Evolutionary conservation across 1,284 basidiomycete species (phyloP), one percentile per base, ranked within the genome.

Genomic region (Melampsora larici-populina): DNA sequence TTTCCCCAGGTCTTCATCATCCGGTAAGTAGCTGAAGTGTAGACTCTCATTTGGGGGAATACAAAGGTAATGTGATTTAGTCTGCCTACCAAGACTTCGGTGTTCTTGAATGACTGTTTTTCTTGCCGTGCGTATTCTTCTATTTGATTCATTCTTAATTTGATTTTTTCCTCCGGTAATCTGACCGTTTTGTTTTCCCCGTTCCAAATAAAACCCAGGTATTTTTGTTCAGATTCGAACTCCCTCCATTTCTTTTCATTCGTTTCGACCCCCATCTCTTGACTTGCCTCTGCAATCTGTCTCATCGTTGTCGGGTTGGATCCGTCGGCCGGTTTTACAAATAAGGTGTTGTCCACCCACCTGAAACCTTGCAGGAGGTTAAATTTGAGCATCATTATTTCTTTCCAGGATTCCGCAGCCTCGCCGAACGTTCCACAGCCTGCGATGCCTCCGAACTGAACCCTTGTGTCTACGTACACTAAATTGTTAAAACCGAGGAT

Each of bases 261-360:
- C 4, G 64, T 66, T 31, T 66, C 33, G 8, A 66, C 64, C 29
- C 64, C 64, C 9, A 66, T 21, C 29, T 66, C 8, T 31, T 5
- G 17, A 18, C 29, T 33, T 31, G 18, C 9, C 21, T 29, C 64
- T 31, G 33, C 29, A 11, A 66, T 29, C 9, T 66, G 6, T 31
- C 21, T 40, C 64, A 66, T 66, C 21, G 5, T 11, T 5, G 21
- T 21, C 8, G 9, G 29, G 9, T n/a, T n/a, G n/a, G n/a, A n/a
- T n/a, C 29, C 9, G 6, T 29, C n/a, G 18, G 11, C 4, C 21
- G n/a, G 24, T 40, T 31, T 13, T 13, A 66, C 8, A 9, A 70
- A 51, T 13, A 70, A n/a, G 51, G 33, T 70, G n/a, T 70, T 31
- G 17, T 70, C 48, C 5, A 70, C 67, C 67, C 67, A 70, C 9